These are phyloP conservation scores for Aspergillus campestris DNA, from an alignment of 495 filamentous ascomycete genomes.

Conservation along the genomic window DNA sequence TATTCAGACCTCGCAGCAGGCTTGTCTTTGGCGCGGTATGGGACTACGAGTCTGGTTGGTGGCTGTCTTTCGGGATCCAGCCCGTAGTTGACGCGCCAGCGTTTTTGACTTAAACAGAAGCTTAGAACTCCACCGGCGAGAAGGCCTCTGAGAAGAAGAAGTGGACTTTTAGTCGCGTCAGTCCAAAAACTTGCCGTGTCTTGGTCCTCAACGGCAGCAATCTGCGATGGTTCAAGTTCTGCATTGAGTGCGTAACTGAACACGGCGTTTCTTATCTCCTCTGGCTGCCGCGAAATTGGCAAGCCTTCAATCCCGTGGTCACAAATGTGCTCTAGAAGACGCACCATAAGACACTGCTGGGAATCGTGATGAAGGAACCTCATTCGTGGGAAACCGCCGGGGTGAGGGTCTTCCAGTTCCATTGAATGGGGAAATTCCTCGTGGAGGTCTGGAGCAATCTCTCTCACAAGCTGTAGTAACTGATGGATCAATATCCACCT, in stretches of 20 bases:
- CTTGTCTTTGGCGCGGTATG: conserved; percentile 61
- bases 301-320: conserved; percentile 7
- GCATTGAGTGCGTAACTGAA: conserved; percentile 34
- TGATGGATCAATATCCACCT: conserved; percentile 54
- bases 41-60: conserved; percentile 51
- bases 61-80: conserved; percentile 30
- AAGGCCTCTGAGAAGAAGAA: conserved; percentile 54
- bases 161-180: conserved; percentile 20
- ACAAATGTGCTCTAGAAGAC: conserved; percentile 9
- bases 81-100: conserved; percentile 48
- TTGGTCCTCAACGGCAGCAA: conserved; percentile 23
- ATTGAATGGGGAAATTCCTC: neutral
- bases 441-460: conserved; percentile 7
- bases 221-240: conserved; percentile 18
- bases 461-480: conserved; percentile 39
- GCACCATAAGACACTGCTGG: neutral
- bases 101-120: conserved; percentile 49
- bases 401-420: neutral
- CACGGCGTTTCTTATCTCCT: conserved; percentile 25
- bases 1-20: conserved; percentile 60
- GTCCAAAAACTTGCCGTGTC: conserved; percentile 21
- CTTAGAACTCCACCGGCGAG: conserved; percentile 47
- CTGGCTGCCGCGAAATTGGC: conserved; percentile 18
- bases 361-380: conserved; percentile 10
- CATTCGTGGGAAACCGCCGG: conserved; percentile 14